Base-by-base conservation (phyloP, 2,329 filamentous ascomycete species). In the Colletotrichum musae region DNA sequence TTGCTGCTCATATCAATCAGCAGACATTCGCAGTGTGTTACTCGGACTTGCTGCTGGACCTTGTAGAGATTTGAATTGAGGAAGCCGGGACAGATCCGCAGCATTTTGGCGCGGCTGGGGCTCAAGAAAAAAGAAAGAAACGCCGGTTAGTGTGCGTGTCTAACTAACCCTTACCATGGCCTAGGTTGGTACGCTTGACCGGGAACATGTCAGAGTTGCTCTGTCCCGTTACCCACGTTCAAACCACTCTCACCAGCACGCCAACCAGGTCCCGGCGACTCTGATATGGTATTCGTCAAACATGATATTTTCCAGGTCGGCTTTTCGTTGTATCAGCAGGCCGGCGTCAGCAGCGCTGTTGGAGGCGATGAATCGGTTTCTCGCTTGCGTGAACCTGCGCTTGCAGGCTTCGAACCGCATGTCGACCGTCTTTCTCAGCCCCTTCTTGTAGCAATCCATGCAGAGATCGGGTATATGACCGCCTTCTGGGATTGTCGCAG, bases 401-500 rank as follows among this genome's bases (percentile, higher is more conserved):
- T 58, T 51, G 45, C 58, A 68, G 21, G 53, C 57, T 7, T 56
- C 24, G 15, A 51, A 53, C n/a, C 52, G 51, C 24, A 41, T 26
- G 9, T 68, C n/a, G n/a, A 41, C 56, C 7, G 51, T 56, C 18
- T 26, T 16, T 5, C 45, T 47, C 9, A 70, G 58, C 18, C 36
- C 62, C 9, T 39, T 36, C 16, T 54, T 48, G 28, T 60, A 64
- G 43, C 73, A 77, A 15, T 48, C 21, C 12, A 56, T 39, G 47
- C 76, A 78, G 12, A 70, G 41, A 32, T 69, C 50, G n/a, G 75
- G 73, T 50, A 81, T 75, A n/a, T 56, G 16, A 4, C 80, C 80
- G 12, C 75, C 76, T 5, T 77, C 74, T 4, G 75, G 61, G 1
- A 81, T 70, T 2, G 80, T 82, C 21, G 69, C 68, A 0, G 81